These are phyloP conservation scores for Candida sp. DNA, from an alignment of 1,139 yeast species.

Conservation along the genomic window DNA sequence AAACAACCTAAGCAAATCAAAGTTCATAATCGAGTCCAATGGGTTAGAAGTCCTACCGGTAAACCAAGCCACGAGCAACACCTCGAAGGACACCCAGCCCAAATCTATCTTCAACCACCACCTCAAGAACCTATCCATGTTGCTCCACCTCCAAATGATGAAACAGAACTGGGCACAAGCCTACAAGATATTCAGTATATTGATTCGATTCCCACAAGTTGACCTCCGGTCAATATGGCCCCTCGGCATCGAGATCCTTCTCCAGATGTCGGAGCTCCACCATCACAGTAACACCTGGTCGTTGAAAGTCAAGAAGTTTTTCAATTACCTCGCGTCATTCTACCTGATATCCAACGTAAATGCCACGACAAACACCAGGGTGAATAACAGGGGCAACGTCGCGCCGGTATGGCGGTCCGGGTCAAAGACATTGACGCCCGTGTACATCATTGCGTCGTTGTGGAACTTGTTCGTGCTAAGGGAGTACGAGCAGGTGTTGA, in stretches of 20 bases:
- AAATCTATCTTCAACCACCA: slow-evolving; percentile 26
- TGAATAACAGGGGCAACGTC: slow-evolving; percentile 10
- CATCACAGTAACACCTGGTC: background rate
- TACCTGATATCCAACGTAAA: slow-evolving; percentile 19
- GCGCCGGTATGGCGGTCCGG: slow-evolving; percentile 49
- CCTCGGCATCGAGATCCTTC: slow-evolving; percentile 48
- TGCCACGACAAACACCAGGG: slow-evolving; percentile 9
- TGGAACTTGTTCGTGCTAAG: slow-evolving; percentile 38
- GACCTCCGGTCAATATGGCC: slow-evolving; percentile 66
- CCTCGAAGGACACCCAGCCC: slow-evolving; percentile 1
- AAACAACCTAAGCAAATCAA: slow-evolving; percentile 24
- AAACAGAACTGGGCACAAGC: slow-evolving; percentile 58
- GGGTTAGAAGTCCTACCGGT: slow-evolving; percentile 38
- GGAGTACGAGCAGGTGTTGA: slow-evolving; percentile 28
- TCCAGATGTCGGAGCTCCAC: slow-evolving; percentile 10
- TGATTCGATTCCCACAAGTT: slow-evolving; percentile 50
- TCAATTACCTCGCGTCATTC: slow-evolving; percentile 38
- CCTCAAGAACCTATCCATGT: slow-evolving; percentile 30
- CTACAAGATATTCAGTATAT: slow-evolving; percentile 51
- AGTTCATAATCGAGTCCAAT: slow-evolving; percentile 25
- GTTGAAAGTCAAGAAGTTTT: slow-evolving; percentile 33
- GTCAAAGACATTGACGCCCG: slow-evolving; percentile 37
- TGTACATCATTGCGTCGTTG: slow-evolving; percentile 37
- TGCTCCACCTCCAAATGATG: slow-evolving; percentile 43
- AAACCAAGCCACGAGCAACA: slow-evolving; percentile 4